These are phyloP conservation scores for Neurospora sp. DNA, from an alignment of 495 filamentous ascomycete species.

Conservation along the genomic window DNA sequence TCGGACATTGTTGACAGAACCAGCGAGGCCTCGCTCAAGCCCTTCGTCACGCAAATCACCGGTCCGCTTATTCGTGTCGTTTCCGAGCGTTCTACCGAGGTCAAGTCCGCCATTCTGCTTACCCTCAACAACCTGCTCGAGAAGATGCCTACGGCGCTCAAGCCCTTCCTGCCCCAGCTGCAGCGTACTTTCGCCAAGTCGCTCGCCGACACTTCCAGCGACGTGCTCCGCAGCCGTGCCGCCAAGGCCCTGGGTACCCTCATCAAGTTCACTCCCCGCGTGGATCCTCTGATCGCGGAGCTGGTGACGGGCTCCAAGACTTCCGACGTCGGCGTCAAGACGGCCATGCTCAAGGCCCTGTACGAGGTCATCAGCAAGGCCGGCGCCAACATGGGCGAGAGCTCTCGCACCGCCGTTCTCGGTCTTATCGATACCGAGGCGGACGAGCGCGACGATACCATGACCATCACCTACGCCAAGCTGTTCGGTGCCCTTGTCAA, in stretches of 20 bases:
- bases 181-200: slow-evolving; percentile 95
- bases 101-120: slow-evolving; percentile 88
- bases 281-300: slow-evolving; percentile 79
- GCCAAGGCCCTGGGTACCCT: slow-evolving; percentile 94
- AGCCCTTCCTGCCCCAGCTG: slow-evolving; percentile 93
- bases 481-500: slow-evolving; percentile 83
- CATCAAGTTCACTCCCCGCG: slow-evolving; percentile 90
- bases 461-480: slow-evolving; percentile 80
- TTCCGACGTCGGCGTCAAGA: slow-evolving; percentile 74
- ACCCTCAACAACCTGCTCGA: slow-evolving; percentile 91
- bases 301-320: slow-evolving; percentile 91
- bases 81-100: slow-evolving; percentile 86
- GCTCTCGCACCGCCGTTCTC: slow-evolving; percentile 69
- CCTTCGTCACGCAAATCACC: slow-evolving; percentile 94
- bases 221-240: slow-evolving; percentile 73
- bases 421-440: slow-evolving; percentile 75
- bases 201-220: slow-evolving; percentile 85
- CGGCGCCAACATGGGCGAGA: slow-evolving; percentile 86
- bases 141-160: slow-evolving; percentile 92
- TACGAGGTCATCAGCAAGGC: slow-evolving; percentile 95
- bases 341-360: slow-evolving; percentile 93
- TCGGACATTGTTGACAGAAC: slow-evolving; percentile 92
- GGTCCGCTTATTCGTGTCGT: slow-evolving; percentile 95
- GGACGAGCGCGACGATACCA: slow-evolving; percentile 60
- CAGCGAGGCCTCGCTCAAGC: slow-evolving; percentile 69